phyloP scores from a whole-genome alignment of 31 red algal species.

The Endocladia muricata region DNA sequence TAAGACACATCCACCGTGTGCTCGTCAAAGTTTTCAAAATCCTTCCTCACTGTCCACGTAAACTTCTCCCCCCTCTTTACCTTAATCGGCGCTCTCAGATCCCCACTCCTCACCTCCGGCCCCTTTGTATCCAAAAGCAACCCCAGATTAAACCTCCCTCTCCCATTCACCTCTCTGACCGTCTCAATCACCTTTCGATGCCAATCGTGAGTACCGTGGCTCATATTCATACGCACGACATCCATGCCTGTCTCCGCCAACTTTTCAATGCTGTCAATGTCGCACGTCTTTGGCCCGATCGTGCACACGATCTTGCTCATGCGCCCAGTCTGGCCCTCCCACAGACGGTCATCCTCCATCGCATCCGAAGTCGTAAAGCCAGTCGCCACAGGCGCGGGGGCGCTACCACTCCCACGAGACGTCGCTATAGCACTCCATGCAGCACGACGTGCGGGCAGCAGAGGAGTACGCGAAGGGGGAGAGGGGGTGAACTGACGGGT shows the following conservation, averaged over 20 bases:
- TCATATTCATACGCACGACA: slow-evolving; percentile 92
- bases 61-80: slow-evolving; percentile 77
- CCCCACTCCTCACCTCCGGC: slow-evolving; percentile 92
- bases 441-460: not conserved
- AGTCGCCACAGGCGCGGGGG: not conserved
- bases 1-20: slow-evolving; percentile 85
- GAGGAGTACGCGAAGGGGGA: not conserved
- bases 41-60: slow-evolving; percentile 63
- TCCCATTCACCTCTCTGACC: slow-evolving; percentile 59
- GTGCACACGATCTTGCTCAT: slow-evolving; percentile 97
- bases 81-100: slow-evolving; percentile 78
- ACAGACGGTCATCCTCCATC: slow-evolving; percentile 36
- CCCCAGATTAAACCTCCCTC: slow-evolving; percentile 68
- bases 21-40: slow-evolving; percentile 44
- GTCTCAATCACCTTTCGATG: slow-evolving; percentile 77
- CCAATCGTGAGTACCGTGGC: slow-evolving; percentile 95
- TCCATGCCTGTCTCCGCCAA: slow-evolving; percentile 91
- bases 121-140: slow-evolving; percentile 98
- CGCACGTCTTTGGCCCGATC: slow-evolving; percentile 92
- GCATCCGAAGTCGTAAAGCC: not conserved
- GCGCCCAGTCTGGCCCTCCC: slow-evolving; percentile 32
- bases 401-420: not conserved
- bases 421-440: not conserved
- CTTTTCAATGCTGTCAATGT: slow-evolving; percentile 68
- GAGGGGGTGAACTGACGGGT: not conserved